phyloP scores from a whole-genome alignment of 2,329 filamentous ascomycete species.

The Diplodia corticola region DNA sequence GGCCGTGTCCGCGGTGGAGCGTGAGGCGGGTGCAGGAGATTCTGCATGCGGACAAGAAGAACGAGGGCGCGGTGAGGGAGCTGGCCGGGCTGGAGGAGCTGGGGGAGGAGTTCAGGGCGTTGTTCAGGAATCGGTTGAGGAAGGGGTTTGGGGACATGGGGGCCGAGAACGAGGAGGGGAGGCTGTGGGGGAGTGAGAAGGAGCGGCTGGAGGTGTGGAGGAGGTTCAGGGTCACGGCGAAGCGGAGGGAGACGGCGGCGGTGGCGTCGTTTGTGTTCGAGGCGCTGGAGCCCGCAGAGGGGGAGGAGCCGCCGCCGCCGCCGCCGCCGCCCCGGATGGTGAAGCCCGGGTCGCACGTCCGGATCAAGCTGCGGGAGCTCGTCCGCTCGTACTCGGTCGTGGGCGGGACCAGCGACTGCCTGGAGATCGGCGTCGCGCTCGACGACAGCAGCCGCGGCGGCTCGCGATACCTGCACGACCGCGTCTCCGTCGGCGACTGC shows the following conservation, averaged over 20 bases:
- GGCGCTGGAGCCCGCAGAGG: constrained; percentile 41
- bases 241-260: constrained; percentile 52
- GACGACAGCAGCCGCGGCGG: constrained; percentile 60
- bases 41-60: constrained; percentile 56
- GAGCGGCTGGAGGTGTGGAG: constrained; percentile 38
- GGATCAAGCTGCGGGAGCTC: constrained; percentile 56
- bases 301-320: too few species aligned
- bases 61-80: constrained; percentile 50
- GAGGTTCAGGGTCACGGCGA: constrained; percentile 50
- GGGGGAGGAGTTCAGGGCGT: constrained; percentile 49
- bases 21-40: constrained; percentile 64
- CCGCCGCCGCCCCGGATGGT: constrained; percentile 33
- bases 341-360: constrained; percentile 56
- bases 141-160: constrained; percentile 14
- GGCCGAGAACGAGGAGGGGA: constrained; percentile 33
- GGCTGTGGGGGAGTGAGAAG: constrained; percentile 32
- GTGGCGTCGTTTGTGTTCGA: constrained; percentile 58
- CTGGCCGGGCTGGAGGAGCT: constrained; percentile 49
- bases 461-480: constrained; percentile 59
- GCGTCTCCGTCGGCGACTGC: constrained; percentile 49
- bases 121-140: constrained; percentile 58
- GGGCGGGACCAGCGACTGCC: constrained; percentile 49
- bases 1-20: constrained; percentile 61
- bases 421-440: constrained; percentile 61
- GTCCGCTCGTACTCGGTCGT: constrained; percentile 63